phyloP scores from a whole-genome alignment of 495 filamentous ascomycete genomes.

The Penicillium manginii region DNA sequence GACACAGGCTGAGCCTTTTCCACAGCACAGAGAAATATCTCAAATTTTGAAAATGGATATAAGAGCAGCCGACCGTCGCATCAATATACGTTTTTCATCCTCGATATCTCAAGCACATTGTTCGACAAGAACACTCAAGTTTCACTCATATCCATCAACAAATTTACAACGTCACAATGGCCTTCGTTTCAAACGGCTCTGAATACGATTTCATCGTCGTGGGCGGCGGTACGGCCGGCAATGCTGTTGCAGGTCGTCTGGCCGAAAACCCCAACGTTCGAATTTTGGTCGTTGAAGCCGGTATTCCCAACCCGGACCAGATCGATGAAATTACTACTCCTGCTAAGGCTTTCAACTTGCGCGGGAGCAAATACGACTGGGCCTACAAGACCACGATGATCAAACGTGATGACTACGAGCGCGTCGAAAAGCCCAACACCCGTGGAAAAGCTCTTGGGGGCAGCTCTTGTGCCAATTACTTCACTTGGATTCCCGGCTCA shows the following conservation, averaged over 20 bases:
- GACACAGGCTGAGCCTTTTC: neutral
- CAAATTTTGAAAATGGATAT: neutral
- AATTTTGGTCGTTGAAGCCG: slow-evolving; percentile 60
- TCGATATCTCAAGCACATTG: neutral
- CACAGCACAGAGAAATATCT: neutral
- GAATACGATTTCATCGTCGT: slow-evolving; percentile 45
- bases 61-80: neutral
- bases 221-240: slow-evolving; percentile 63
- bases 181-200: slow-evolving; percentile 28
- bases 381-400: slow-evolving; percentile 67
- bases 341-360: slow-evolving; percentile 44
- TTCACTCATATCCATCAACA: neutral
- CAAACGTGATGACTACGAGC: slow-evolving; percentile 62
- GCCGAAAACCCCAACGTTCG: slow-evolving; percentile 55
- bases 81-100: neutral
- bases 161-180: slow-evolving; percentile 15
- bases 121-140: neutral
- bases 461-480: slow-evolving; percentile 56
- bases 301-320: slow-evolving; percentile 41
- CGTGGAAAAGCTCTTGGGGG: slow-evolving; percentile 60
- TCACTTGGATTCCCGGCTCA: slow-evolving; percentile 60
- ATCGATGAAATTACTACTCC: slow-evolving; percentile 50
- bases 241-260: slow-evolving; percentile 60
- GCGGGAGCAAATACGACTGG: slow-evolving; percentile 60
- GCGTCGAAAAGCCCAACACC: slow-evolving; percentile 64